Base-by-base conservation (phyloP, 495 filamentous ascomycete genomes). In the Patellaria atrata region DNA sequence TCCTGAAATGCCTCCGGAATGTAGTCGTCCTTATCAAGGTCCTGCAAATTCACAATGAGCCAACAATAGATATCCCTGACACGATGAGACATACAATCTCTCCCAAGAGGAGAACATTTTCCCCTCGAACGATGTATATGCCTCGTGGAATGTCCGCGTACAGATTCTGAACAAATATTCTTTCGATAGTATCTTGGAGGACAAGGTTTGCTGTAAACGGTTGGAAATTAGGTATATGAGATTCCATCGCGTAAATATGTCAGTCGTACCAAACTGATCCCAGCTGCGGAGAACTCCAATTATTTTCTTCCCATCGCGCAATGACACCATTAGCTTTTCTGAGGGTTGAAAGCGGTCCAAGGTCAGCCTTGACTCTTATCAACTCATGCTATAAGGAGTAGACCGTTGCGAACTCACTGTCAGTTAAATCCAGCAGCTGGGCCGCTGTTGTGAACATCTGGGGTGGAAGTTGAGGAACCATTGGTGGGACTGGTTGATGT, bases 381-480 rank as follows among this genome's bases (percentile, higher is more conserved):
- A 39, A 18, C 22, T 2, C 16, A 22, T 15, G 3, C 27, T 38
- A 30, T 17, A 4, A 21, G 33, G 35, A n/a, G 35, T 38, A 20
- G 17, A 32, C 3, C 21, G 5, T 10, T 6, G 15, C 36, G 39
- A 26, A 40, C 79, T 65, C 70, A 96, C 87, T 96, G 61, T 97
- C 89, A 43, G 89, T 94, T 47, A 97, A 66, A 56, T 97, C 89
- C 23, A 96, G 59, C 27, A 97, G 61, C 57, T 94, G 87, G 32
- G 89, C 84, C 27, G 89, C 86, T 3, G 89, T 97, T 11, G 91
- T 94, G 63, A 97, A 97, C 85, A 96, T 94, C 64, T 97, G 82
- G 29, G 73, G 73, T 3, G 75, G 79, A 22, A 84, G 60, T 42
- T 75, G 71, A 2, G 61, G 52, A 10, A 56, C 47, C 36, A 56